Percentiles rank a stretch among this genome's conserved stretches.
Evolutionary conservation across 306 rosid species (phyloP).

Genomic region (Carpinus viminea): DNA sequence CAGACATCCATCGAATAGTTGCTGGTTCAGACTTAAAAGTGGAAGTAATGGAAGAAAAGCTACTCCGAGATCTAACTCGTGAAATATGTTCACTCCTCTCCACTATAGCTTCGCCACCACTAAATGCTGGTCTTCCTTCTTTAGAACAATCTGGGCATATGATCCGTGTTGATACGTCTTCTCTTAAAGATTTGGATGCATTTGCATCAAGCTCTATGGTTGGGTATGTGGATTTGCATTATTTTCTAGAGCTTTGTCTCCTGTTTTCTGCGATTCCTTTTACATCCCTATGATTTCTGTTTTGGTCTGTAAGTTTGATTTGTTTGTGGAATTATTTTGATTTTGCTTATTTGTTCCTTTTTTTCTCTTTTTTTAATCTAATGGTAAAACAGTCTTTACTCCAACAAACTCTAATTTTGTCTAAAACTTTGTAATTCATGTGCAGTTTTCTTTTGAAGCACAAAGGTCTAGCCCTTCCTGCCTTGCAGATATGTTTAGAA

Average conservation of each 20-base stretch:
- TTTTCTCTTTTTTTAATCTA: neutral
- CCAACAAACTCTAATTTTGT: conserved; percentile 5
- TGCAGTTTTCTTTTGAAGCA: conserved; percentile 85
- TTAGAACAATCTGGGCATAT: conserved; percentile 88
- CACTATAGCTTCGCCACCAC: conserved; percentile 66
- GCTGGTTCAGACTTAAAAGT: conserved; percentile 82
- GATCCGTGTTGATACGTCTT: conserved; percentile 57
- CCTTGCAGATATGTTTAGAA: conserved; percentile 66
- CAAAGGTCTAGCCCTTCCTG: conserved; percentile 72
- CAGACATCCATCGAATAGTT: conserved; percentile 67
- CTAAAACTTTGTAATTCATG: conserved; percentile 10
- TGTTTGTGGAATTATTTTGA: neutral
- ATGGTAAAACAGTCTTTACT: neutral
- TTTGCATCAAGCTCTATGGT: conserved; percentile 74
- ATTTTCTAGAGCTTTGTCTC: conserved; percentile 24
- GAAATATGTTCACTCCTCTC: conserved; percentile 81
- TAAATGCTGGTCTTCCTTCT: conserved; percentile 77
- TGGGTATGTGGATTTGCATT: conserved; percentile 81
- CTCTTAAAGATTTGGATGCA: conserved; percentile 72
- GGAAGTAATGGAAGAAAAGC: conserved; percentile 94
- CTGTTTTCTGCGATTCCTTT: conserved; percentile 25
- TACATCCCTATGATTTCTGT: conserved; percentile 5
- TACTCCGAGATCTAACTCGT: conserved; percentile 85
- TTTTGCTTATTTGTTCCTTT: neutral
- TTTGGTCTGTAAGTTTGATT: conserved; percentile 1